A percentile compares a stretch with the other conserved stretches of the same genome.
phyloP scores from a whole-genome alignment of 805 yeast genomes.

The Candida nemodendra region DNA sequence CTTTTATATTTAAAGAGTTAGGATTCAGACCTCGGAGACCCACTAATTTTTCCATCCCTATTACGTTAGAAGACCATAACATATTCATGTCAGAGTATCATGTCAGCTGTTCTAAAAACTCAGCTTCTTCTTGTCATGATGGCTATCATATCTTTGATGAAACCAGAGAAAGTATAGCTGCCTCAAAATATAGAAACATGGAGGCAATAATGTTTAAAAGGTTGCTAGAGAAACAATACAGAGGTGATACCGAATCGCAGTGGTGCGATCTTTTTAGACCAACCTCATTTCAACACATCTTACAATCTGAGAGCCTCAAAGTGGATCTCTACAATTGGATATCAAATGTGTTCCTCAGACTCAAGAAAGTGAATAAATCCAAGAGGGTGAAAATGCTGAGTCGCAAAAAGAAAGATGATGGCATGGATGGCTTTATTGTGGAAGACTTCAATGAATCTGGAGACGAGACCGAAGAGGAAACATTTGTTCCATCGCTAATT shows the following conservation, averaged over 20 bases:
- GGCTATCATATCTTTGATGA: conserved; percentile 2
- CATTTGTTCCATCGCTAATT: conserved; percentile 61
- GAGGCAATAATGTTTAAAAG: conserved; percentile 8
- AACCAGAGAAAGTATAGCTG: conserved; percentile 2
- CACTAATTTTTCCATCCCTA: not conserved
- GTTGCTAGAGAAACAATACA: conserved; percentile 1
- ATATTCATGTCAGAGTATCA: conserved; percentile 6
- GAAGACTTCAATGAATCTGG: conserved; percentile 27
- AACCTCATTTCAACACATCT: conserved; percentile 30
- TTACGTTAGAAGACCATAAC: conserved; percentile 1
- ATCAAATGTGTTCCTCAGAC: conserved; percentile 35
- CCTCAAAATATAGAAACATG: conserved; percentile 4
- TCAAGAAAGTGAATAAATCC: conserved; percentile 27
- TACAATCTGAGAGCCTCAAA: conserved; percentile 31
- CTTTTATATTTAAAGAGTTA: too few relatives aligned
- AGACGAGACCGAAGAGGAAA: conserved; percentile 33
- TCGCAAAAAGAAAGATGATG: conserved; percentile 20
- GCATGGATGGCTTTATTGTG: conserved; percentile 40
- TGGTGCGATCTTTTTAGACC: conserved; percentile 52
- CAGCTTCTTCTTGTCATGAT: not conserved
- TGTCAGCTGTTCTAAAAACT: not conserved
- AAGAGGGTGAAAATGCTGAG: conserved; percentile 24
- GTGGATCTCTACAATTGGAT: conserved; percentile 40
- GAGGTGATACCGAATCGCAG: conserved; percentile 16
- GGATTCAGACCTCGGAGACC: not conserved